Conservation (phyloP, 2,329 filamentous ascomycete species). For the Scedosporium boydii region DNA sequence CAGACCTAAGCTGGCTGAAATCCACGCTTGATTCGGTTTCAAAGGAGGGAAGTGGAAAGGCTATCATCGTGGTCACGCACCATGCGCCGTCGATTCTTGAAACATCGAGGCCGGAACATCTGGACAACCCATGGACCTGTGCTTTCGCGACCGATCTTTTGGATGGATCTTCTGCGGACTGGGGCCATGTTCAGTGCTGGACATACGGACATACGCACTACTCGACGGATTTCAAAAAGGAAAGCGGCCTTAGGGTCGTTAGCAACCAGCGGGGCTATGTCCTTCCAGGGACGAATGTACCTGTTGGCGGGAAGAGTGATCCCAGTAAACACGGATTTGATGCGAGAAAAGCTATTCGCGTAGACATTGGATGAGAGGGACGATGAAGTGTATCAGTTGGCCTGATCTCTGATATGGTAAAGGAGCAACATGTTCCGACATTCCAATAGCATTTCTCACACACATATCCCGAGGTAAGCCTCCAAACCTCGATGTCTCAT, state of each 20-base stretch:
- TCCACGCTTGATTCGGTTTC: not conserved
- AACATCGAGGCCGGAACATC: constrained; percentile 38
- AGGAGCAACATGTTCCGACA: too few species aligned
- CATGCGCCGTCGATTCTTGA: constrained; percentile 43
- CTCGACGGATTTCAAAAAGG: constrained; percentile 23
- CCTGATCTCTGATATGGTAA: too few species aligned
- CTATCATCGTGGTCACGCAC: constrained; percentile 44
- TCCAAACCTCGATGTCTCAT: too few species aligned
- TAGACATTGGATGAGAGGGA: too few species aligned
- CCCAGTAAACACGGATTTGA: too few species aligned
- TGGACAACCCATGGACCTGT: constrained; percentile 32
- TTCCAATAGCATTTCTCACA: too few species aligned
- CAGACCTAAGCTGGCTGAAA: constrained; percentile 41
- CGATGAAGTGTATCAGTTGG: too few species aligned
- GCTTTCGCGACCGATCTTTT: constrained; percentile 43
- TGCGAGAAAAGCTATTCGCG: too few species aligned
- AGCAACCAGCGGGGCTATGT: constrained; percentile 34
- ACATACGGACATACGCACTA: constrained; percentile 41
- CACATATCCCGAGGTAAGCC: too few species aligned
- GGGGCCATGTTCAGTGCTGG: constrained; percentile 24
- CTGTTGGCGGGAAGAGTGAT: too few species aligned
- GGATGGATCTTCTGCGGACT: not conserved
- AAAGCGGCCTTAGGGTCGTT: constrained; percentile 24
- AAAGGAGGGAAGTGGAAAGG: constrained; percentile 2
- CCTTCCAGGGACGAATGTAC: not conserved